phyloP scores from a whole-genome alignment of 148 eudicot genomes.

The Polygonum maritimum region DNA sequence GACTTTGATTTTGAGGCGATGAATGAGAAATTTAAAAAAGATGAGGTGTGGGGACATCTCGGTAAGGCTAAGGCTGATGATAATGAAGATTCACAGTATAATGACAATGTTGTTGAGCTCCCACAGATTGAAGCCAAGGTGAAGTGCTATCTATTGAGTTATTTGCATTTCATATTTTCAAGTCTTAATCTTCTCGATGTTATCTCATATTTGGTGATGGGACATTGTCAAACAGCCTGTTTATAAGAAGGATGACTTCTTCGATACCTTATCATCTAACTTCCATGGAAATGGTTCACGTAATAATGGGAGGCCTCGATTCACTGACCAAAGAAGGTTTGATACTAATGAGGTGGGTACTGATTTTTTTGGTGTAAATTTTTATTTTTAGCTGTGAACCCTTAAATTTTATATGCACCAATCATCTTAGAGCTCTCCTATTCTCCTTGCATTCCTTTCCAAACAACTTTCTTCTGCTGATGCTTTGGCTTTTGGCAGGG shows the following conservation, averaged over 20 bases:
- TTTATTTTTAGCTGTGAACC: background rate
- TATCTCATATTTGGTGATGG: background rate
- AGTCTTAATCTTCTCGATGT: background rate
- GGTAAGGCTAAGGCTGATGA: conserved; percentile 34
- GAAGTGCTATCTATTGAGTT: background rate
- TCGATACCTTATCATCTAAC: conserved; percentile 55
- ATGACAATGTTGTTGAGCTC: conserved; percentile 21
- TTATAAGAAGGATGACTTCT: conserved; percentile 65
- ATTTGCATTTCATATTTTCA: background rate
- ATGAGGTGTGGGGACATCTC: conserved; percentile 64
- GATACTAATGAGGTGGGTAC: conserved; percentile 42
- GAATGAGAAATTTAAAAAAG: conserved; percentile 68
- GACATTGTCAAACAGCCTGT: conserved; percentile 36
- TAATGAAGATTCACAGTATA: conserved; percentile 17
- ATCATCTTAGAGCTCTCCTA: background rate
- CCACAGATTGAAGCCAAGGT: conserved; percentile 19
- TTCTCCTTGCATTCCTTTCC: background rate
- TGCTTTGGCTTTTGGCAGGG: background rate
- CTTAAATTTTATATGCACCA: background rate
- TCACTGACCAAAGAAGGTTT: conserved; percentile 46
- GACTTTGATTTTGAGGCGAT: conserved; percentile 69
- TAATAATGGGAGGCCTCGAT: conserved; percentile 37
- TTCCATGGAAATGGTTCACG: conserved; percentile 27
- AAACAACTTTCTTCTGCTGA: background rate
- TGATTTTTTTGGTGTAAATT: background rate